phyloP scores from a whole-genome alignment of 371 early-diverging fungal species.

The Rhizopus microsporus region DNA sequence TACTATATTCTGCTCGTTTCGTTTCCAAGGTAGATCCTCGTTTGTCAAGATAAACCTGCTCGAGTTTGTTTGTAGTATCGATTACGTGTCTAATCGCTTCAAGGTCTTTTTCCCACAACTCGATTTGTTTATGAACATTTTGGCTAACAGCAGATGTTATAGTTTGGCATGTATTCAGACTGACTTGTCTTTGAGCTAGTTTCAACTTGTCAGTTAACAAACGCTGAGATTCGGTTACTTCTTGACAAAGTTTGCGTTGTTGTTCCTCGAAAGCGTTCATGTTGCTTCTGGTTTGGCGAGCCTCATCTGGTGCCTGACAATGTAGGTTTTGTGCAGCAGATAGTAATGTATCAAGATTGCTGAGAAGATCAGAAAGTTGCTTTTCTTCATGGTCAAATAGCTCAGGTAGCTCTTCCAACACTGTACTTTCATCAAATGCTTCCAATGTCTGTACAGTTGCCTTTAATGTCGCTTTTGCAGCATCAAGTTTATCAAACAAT shows the following conservation, averaged over 20 bases:
- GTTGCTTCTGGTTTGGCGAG: neutral
- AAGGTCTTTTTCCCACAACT: neutral
- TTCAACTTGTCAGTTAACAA: slow-evolving; percentile 7
- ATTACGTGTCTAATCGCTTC: neutral
- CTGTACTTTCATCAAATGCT: neutral
- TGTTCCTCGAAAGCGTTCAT: slow-evolving; percentile 1
- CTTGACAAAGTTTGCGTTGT: neutral
- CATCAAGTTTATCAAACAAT: slow-evolving; percentile 7
- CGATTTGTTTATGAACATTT: neutral
- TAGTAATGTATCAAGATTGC: neutral
- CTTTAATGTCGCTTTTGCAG: neutral
- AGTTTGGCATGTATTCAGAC: slow-evolving; percentile 3
- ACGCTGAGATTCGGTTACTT: neutral
- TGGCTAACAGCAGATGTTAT: neutral
- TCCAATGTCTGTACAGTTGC: neutral
- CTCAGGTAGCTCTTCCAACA: neutral
- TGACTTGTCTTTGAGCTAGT: slow-evolving; percentile 8
- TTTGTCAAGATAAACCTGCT: neutral
- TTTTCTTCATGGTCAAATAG: slow-evolving; percentile 6
- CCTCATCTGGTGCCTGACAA: neutral
- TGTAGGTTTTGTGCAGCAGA: neutral
- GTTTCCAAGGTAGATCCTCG: neutral
- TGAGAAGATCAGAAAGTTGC: slow-evolving; percentile 4
- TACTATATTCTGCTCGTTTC: neutral
- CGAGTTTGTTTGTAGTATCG: neutral